Evolutionary conservation across 352 stramenopile species (phyloP), one percentile per base, ranked within the genome.

Genomic region (Pythium graminicola): DNA sequence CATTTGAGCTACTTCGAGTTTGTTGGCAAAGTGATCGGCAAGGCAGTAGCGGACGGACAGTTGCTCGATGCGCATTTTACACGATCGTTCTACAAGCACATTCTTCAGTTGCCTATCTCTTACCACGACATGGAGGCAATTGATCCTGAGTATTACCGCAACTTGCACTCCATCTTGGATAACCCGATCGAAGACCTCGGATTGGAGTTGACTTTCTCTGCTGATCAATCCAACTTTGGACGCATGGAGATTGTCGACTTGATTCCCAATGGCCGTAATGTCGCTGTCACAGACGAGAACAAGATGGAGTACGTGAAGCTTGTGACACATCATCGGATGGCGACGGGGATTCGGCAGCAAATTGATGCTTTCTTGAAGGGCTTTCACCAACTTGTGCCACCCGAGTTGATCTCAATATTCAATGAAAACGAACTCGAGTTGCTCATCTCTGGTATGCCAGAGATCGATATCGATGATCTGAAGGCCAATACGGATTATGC

Each of bases 101-200:
- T 99, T 65, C 69, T 99, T 44, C 97, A 98, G 61, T 72, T 98
- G 32, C 94, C 97, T 47, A 94, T 99, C 35, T 90, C 74, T 39
- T 97, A 99, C 65, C 85, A 97, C 54, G 97, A 99, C 73, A 99
- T 99, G 96, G 93, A 99, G 81, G 95, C 92, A 2, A 98, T 99
- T 46, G 96, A 99, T 65, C 95, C 95, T 8, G 94, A 98, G 67
- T 95, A 97, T 51, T 97, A 96, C 65, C 77, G 84, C n/a, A 96
- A 96, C 60, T 67, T 98, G 19, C 83, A 89, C 60, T 95, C 89
- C 48, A 91, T 98, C 27, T 50, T 96, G 29, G 75, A 95, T 56
- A 88, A 95, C 44, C 58, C 73, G 24, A 91, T 96, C 41, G 78
- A 63, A n/a, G 78, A 88, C 39, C 63, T 95, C 17, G 81, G 85